A percentile compares a stretch with the other conserved stretches of the same genome.
Conservation (phyloP, 1,284 basidiomycete genomes). For the Trametes versicolor region DNA sequence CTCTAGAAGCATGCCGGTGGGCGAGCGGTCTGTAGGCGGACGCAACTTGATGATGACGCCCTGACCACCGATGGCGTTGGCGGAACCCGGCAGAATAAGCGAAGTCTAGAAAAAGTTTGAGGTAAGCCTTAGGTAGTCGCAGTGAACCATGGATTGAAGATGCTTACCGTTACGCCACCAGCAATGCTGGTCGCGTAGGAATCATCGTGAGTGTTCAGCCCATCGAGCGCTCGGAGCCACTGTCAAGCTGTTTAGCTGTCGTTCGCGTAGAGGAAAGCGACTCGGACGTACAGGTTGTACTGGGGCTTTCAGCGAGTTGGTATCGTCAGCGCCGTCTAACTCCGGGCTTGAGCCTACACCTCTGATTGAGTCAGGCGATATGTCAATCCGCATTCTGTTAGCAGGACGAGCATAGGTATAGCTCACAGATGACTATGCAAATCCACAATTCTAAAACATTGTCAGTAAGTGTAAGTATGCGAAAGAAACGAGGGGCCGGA, state of each 20-base stretch:
- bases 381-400: no score
- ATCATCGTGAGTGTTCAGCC: slow-evolving; percentile 51
- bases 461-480: neutral
- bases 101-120: slow-evolving; percentile 36
- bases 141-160: neutral
- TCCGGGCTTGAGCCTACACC: slow-evolving; percentile 30
- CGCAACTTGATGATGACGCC: slow-evolving; percentile 61
- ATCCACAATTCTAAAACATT: slow-evolving; percentile 30
- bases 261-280: no score
- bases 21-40: slow-evolving; percentile 51
- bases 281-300: slow-evolving; percentile 44
- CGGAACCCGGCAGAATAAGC: slow-evolving; percentile 58
- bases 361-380: neutral
- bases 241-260: neutral
- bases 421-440: slow-evolving; percentile 31
- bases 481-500: no score
- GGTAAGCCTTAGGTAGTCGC: neutral
- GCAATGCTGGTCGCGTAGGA: slow-evolving; percentile 48
- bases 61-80: slow-evolving; percentile 53
- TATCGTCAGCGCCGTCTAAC: slow-evolving; percentile 43
- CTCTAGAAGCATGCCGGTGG: slow-evolving; percentile 57
- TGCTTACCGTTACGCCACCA: slow-evolving; percentile 53
- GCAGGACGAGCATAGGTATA: neutral
- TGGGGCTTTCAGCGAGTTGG: slow-evolving; percentile 47
- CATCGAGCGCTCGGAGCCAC: slow-evolving; percentile 59